Conservation (phyloP, 371 early-diverging fungal species). For the Apophysomyces elegans region DNA sequence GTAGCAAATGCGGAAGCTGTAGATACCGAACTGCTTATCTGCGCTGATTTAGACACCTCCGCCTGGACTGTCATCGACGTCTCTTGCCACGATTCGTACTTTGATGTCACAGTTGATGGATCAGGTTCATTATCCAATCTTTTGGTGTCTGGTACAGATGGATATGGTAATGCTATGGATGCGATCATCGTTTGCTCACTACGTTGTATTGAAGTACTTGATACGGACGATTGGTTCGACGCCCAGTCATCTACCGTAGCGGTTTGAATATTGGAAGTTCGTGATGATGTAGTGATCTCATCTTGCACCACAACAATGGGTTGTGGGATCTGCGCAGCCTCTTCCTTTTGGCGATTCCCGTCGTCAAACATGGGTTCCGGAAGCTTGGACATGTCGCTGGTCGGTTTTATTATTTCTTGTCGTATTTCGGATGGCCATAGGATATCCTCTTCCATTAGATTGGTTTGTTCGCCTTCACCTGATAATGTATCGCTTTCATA, state of each 20-base stretch:
- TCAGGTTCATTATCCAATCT: too few relatives aligned
- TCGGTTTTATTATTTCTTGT: constrained; percentile 42
- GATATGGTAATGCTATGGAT: too few relatives aligned
- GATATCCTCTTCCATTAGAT: constrained; percentile 28
- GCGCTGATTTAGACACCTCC: neutral
- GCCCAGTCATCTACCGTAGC: neutral
- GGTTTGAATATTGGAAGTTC: neutral
- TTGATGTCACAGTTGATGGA: neutral
- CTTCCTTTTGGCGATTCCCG: constrained; percentile 18
- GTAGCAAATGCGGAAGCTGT: neutral
- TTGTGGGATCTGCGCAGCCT: constrained; percentile 12
- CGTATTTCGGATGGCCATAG: constrained; percentile 49
- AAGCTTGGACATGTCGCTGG: constrained; percentile 26
- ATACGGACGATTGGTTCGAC: neutral
- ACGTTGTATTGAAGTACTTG: neutral
- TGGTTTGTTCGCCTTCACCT: constrained; percentile 38
- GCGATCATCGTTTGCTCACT: neutral
- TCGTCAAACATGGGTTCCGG: constrained; percentile 26
- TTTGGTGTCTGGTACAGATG: too few relatives aligned
- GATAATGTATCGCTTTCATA: constrained; percentile 55
- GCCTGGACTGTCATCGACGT: neutral
- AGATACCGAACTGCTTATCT: neutral
- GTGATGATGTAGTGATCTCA: neutral
- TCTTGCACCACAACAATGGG: constrained; percentile 7
- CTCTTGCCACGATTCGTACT: neutral